A percentile compares a stretch with the other conserved stretches of the same genome.
Evolutionary conservation across 1,139 yeast species (phyloP).

Genomic region (Geotrichum restrictum): DNA sequence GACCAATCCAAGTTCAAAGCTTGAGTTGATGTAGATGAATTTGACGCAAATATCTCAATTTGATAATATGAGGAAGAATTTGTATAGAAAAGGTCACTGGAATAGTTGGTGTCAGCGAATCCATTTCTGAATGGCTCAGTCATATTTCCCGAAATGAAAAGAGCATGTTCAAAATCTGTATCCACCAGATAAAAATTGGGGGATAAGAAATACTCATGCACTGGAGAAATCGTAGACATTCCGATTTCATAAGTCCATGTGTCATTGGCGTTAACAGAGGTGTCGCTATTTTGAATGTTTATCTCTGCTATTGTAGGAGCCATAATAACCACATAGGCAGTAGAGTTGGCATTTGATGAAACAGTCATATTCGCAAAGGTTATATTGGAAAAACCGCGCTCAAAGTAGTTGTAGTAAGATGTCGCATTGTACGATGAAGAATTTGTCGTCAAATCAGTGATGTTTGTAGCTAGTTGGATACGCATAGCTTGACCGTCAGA

Average conservation of each 20-base stretch:
- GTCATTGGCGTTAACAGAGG: constrained; percentile 18
- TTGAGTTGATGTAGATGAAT: constrained; percentile 33
- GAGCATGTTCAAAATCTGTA: constrained; percentile 66
- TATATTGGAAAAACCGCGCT: constrained; percentile 31
- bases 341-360: constrained; percentile 7
- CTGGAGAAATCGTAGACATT: constrained; percentile 60
- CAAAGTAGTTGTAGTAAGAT: constrained; percentile 9
- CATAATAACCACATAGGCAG: constrained; percentile 24
- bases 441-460: constrained; percentile 3
- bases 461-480: constrained; percentile 14
- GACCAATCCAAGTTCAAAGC: constrained; percentile 47
- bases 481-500: constrained; percentile 18
- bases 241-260: constrained; percentile 57
- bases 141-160: constrained; percentile 63
- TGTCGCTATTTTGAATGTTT: not conserved
- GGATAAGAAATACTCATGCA: constrained; percentile 65
- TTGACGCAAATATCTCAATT: constrained; percentile 35
- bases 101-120: not conserved
- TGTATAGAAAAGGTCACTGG: constrained; percentile 35
- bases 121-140: constrained; percentile 29
- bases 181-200: constrained; percentile 63
- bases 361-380: constrained; percentile 21
- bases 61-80: constrained; percentile 49
- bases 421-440: not conserved
- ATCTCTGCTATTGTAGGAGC: constrained; percentile 24